Evolutionary conservation across 2,329 filamentous ascomycete genomes (phyloP), one percentile per base, ranked within the genome.

Genomic region (Alternaria rosae): DNA sequence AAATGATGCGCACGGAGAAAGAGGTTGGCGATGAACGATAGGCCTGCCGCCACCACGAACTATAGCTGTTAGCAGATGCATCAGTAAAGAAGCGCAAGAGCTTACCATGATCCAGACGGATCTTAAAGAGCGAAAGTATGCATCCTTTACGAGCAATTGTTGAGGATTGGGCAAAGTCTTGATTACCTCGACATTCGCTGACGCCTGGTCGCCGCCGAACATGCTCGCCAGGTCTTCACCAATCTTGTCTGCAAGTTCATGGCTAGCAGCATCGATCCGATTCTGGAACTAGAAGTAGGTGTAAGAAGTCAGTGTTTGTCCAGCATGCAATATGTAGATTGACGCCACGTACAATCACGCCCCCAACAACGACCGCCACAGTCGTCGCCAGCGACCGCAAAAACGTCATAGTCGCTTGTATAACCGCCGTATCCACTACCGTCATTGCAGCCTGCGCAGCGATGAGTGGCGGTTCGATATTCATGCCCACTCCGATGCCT

Each of bases 151-250:
- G 17, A 75, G 65, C 3, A 56, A 35, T 62, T 77, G 81, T 30
- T 85, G 78, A 1, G 74, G 74, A 0, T 80, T 76, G 70, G 80
- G 79, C 10, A 91, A 78, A 1, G 68, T 62, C 11, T 81, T 79
- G 13, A 91, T 84, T 9, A 85, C 66, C 30, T 83, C 79, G 1
- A 88, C 85, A 73, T 85, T 87, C 26, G 88, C 83, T 10, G 86
- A 83, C 47, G 89, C 86, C 57, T 84, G 82, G 65, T 79, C 76
- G 11, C 88, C 87, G 4, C 85, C 83, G 4, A 91, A 81, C 47
- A 79, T 55, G 28, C 30, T 70, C 6, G 72, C 68, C 1, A 85
- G 85, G 2, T 84, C 76, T 2, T 84, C 71, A 0, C 79, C 77
- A 0, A 84, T 83, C 0, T 90, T 81, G 5, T 77, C 72, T 8